Evolutionary conservation across 2,329 filamentous ascomycete genomes (phyloP).

Genomic region (Fusarium agapanthi): DNA sequence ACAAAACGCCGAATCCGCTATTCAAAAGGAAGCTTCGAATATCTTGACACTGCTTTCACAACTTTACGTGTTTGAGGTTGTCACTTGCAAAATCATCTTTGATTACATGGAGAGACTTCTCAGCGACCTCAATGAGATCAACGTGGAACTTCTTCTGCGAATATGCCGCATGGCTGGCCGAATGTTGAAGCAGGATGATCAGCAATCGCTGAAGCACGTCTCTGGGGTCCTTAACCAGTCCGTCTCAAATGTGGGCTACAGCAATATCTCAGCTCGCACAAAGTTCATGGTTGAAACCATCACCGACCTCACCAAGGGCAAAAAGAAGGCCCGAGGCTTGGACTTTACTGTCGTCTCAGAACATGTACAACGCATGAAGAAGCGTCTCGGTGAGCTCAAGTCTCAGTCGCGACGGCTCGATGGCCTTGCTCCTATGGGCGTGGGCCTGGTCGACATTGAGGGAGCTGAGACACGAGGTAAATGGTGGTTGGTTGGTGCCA

Average conservation of each 20-base stretch:
- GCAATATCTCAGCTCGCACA: slow-evolving; percentile 82
- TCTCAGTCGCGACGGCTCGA: slow-evolving; percentile 65
- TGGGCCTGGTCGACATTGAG: slow-evolving; percentile 83
- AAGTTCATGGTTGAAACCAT: slow-evolving; percentile 99
- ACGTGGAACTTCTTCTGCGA: slow-evolving; percentile 87
- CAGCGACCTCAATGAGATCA: slow-evolving; percentile 78
- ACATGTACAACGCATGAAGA: slow-evolving; percentile 88
- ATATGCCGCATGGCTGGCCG: slow-evolving; percentile 84
- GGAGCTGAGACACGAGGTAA: slow-evolving; percentile 88
- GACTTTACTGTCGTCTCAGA: slow-evolving; percentile 80
- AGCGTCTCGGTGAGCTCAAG: slow-evolving; percentile 82
- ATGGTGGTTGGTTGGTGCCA: slow-evolving; percentile 99
- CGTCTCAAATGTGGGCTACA: slow-evolving; percentile 72
- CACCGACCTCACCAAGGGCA: slow-evolving; percentile 93
- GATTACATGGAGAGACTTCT: slow-evolving; percentile 88
- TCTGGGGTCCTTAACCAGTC: slow-evolving; percentile 80
- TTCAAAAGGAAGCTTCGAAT: slow-evolving; percentile 65
- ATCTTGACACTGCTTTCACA: slow-evolving; percentile 84
- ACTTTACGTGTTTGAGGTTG: slow-evolving; percentile 90
- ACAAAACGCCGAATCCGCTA: slow-evolving; percentile 51
- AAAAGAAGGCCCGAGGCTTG: slow-evolving; percentile 77
- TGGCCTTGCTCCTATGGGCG: slow-evolving; percentile 81
- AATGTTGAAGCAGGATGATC: slow-evolving; percentile 87
- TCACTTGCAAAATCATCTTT: slow-evolving; percentile 84
- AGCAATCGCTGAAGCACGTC: slow-evolving; percentile 87